Conservation (phyloP, 2,329 filamentous ascomycete species). For the Claviceps purpurea region DNA sequence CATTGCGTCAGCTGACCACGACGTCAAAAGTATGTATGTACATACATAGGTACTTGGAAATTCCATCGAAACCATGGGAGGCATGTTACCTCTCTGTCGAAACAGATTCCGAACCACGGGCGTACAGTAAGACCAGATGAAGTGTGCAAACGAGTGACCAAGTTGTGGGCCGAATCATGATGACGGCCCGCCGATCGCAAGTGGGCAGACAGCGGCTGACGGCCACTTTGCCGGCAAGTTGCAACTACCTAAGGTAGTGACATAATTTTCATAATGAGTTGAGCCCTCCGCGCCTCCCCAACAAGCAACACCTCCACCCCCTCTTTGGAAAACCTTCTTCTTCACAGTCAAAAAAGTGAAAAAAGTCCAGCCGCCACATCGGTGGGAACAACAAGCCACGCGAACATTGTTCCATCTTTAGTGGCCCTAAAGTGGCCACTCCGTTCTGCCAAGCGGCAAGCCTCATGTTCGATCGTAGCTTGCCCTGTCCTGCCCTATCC, state of each 20-base stretch:
- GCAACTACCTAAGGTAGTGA: too few relatives aligned
- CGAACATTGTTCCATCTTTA: too few relatives aligned
- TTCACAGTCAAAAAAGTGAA: too few relatives aligned
- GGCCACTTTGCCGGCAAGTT: neutral
- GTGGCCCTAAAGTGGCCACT: too few relatives aligned
- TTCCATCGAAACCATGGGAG: neutral
- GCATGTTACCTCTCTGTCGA: neutral
- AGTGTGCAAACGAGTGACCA: neutral
- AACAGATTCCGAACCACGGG: neutral
- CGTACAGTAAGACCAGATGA: neutral
- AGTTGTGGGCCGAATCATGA: neutral
- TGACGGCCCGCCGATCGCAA: slow-evolving; percentile 1
- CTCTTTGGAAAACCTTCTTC: too few relatives aligned
- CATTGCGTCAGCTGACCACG: neutral
- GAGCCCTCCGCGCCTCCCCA: neutral
- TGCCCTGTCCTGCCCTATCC: too few relatives aligned
- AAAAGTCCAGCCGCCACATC: too few relatives aligned
- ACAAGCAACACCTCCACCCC: too few relatives aligned
- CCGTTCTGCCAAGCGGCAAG: too few relatives aligned
- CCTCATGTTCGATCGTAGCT: too few relatives aligned
- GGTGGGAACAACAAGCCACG: too few relatives aligned
- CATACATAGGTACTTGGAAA: neutral
- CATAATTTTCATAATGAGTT: too few relatives aligned
- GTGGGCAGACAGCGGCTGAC: neutral
- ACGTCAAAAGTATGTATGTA: neutral